Conservation (phyloP, 1,284 basidiomycete species). For the Cutaneotrichosporon dermatis region DNA sequence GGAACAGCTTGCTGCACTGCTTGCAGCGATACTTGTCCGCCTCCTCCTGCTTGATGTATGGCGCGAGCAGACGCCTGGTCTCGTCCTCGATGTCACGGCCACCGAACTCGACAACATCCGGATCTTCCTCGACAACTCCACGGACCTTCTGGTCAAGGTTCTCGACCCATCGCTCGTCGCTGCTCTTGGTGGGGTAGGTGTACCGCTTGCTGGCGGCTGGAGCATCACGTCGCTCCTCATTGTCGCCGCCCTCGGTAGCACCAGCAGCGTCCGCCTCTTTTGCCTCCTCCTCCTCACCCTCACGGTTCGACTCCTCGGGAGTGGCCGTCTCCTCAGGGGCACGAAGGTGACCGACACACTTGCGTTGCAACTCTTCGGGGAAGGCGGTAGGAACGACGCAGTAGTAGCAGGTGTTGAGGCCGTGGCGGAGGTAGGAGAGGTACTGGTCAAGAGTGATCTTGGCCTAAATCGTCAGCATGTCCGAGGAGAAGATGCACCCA, state of each 20-base stretch:
- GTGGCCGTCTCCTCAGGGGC: conserved; percentile 49
- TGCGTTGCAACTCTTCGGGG: conserved; percentile 85
- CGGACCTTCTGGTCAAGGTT: conserved; percentile 57
- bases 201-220: conserved; percentile 7
- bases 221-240: conserved; percentile 44
- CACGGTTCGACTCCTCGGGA: conserved; percentile 28
- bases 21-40: conserved; percentile 93
- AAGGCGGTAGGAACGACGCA: conserved; percentile 86
- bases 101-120: conserved; percentile 79
- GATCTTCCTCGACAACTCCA: conserved; percentile 53
- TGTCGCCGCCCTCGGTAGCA: conserved; percentile 22
- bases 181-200: conserved; percentile 29
- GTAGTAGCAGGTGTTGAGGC: conserved; percentile 66
- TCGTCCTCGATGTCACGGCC: conserved; percentile 86
- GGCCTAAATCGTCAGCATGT: conserved; percentile 24
- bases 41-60: conserved; percentile 84
- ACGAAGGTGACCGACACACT: conserved; percentile 85
- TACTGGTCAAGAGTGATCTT: conserved; percentile 39
- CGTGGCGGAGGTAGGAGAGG: conserved; percentile 43
- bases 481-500: conserved; percentile 8
- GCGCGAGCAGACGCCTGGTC: conserved; percentile 68
- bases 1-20: conserved; percentile 90
- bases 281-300: conserved; percentile 61
- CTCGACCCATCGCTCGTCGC: conserved; percentile 82
- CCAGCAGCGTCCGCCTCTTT: conserved; percentile 9